Percentiles rank a stretch among this genome's conserved stretches.
phyloP scores from a whole-genome alignment of 257 asterid species.

The Buddleja alternifolia region DNA sequence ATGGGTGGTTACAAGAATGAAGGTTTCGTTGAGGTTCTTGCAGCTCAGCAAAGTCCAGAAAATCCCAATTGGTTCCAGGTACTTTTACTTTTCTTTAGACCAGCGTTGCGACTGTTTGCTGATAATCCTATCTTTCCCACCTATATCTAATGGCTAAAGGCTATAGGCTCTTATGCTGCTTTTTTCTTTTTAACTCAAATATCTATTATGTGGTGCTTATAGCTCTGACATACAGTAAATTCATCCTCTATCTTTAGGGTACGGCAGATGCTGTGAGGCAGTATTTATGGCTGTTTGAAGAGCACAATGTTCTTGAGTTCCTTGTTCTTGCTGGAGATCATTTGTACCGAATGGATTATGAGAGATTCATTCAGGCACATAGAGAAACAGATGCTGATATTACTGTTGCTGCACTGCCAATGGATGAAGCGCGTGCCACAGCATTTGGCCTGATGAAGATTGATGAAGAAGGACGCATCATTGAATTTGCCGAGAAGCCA shows the following conservation, averaged over 20 bases:
- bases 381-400: slow-evolving; percentile 99
- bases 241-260: slow-evolving; percentile 56
- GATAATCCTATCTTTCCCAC: background rate
- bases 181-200: slow-evolving; percentile 8
- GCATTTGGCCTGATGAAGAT: slow-evolving; percentile 96
- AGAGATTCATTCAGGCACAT: slow-evolving; percentile 92
- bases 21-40: slow-evolving; percentile 98
- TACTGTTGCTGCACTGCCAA: slow-evolving; percentile 94
- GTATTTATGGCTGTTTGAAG: slow-evolving; percentile 89
- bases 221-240: slow-evolving; percentile 16
- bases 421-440: slow-evolving; percentile 97
- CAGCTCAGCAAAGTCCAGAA: slow-evolving; percentile 98
- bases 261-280: slow-evolving; percentile 99
- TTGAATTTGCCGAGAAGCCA: slow-evolving; percentile 93
- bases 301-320: slow-evolving; percentile 83
- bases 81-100: slow-evolving; percentile 13
- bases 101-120: background rate
- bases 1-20: slow-evolving; percentile 92
- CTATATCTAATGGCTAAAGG: slow-evolving; percentile 9
- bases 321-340: slow-evolving; percentile 96
- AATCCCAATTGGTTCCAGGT: slow-evolving; percentile 99
- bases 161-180: slow-evolving; percentile 22
- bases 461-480: slow-evolving; percentile 93
- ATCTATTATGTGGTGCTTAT: slow-evolving; percentile 8
- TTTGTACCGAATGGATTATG: slow-evolving; percentile 92